Percentiles rank a stretch among this genome's conserved stretches.
Evolutionary conservation across 176 grass and related monocot genomes (phyloP).

Genomic region (Puccinellia tenuiflora): DNA sequence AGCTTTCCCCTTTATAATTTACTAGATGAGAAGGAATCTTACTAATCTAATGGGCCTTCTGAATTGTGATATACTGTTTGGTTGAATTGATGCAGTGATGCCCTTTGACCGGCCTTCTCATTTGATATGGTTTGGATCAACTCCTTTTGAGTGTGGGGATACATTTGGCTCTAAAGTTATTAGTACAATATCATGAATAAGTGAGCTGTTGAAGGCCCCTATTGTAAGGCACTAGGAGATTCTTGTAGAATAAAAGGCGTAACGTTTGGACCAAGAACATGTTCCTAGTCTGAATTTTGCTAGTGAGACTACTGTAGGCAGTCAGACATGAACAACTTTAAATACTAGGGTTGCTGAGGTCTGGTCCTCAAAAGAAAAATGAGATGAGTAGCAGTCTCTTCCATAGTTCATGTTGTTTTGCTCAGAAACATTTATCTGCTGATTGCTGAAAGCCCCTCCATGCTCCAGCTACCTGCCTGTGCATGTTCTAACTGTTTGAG

Average conservation of each 20-base stretch:
- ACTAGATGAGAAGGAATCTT: constrained; percentile 5
- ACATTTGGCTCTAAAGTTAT: constrained; percentile 9
- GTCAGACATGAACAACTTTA: background rate
- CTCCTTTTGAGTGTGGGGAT: background rate
- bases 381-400: background rate
- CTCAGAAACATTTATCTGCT: background rate
- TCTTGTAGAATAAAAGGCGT: background rate
- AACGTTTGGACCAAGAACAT: background rate
- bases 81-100: background rate
- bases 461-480: background rate
- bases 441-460: background rate
- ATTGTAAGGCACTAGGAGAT: background rate
- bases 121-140: background rate
- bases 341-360: background rate
- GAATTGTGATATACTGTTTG: background rate
- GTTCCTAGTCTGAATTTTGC: background rate
- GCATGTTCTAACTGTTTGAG: background rate
- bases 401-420: background rate
- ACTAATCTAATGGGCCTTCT: background rate
- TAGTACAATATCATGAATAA: background rate
- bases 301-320: background rate
- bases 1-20: background rate
- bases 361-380: background rate
- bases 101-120: background rate
- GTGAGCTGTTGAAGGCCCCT: background rate